Evolutionary conservation across 768 basidiomycete species (phyloP).

Genomic region (Galerina sulciceps): DNA sequence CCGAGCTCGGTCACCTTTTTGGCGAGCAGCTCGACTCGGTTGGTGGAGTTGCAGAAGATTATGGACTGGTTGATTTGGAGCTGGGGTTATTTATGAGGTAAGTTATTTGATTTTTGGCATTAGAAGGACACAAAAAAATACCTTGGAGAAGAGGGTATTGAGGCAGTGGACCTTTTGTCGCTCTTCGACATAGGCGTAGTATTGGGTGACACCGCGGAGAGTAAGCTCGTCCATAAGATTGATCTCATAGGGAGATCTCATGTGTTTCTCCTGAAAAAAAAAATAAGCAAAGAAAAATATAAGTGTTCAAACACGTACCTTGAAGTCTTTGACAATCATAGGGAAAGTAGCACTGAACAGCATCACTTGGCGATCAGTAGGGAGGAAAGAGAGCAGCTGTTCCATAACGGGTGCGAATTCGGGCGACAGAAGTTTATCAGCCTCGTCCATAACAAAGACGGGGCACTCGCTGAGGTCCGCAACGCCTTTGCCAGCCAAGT

Average conservation of each 20-base stretch:
- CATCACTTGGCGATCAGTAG: constrained; percentile 92
- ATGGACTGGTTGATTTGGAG: constrained; percentile 99
- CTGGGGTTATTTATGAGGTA: constrained; percentile 40
- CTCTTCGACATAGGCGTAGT: constrained; percentile 99
- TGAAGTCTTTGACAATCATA: constrained; percentile 98
- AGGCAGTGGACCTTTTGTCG: constrained; percentile 99
- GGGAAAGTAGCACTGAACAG: constrained; percentile 99
- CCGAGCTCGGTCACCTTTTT: constrained; percentile 99
- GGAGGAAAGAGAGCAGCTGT: constrained; percentile 86
- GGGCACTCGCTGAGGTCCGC: constrained; percentile 94
- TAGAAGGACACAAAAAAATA: constrained; percentile 28
- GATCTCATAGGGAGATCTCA: constrained; percentile 95
- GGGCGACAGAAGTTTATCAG: constrained; percentile 95
- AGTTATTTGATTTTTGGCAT: neutral
- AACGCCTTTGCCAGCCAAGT: constrained; percentile 90
- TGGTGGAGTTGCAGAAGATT: constrained; percentile 99
- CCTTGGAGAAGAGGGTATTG: constrained; percentile 99
- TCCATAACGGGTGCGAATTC: constrained; percentile 99
- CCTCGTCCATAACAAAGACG: constrained; percentile 99
- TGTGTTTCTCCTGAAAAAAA: constrained; percentile 82
- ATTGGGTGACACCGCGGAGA: constrained; percentile 97
- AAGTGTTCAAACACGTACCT: constrained; percentile 51
- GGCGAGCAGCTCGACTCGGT: constrained; percentile 97
- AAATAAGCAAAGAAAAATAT: constrained; percentile 5
- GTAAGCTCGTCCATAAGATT: constrained; percentile 99